Evolutionary conservation across 2,329 filamentous ascomycete species (phyloP), one percentile per base, ranked within the genome.

Genomic region (Diaporthe velutina): DNA sequence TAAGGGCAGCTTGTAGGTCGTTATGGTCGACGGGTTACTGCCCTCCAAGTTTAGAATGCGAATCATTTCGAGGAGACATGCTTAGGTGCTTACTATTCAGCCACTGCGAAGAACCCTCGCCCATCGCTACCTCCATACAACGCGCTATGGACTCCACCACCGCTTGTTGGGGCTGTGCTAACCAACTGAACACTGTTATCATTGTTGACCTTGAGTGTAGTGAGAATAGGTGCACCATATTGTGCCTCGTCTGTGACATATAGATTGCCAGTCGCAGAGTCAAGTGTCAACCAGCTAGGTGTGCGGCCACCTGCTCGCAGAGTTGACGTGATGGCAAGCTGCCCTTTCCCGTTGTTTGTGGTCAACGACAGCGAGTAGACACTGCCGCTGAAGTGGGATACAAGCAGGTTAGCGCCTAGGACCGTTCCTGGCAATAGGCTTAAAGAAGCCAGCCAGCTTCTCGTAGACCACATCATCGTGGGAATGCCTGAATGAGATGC

Each of bases 11-110:
- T 83, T 82, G 77, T 85, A 87, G 2, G 85, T 86, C 10, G 84
- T 84, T 61, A 88, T 80, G 42, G 83, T 85, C 1, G 85, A 86
- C 0, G 83, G 82, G 40, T 84, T 83, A 76, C 86, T 87, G n/a
- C 60, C 58, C 15, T 42, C 64, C 9, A 9, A 70, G 68, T 73
- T 81, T 57, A 38, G n/a, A 4, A 10, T 10, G 7, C 22, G 19
- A 35, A 2, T 17, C 22, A 2, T 25, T 9, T 8, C 0, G 7
- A 17, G 2, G 48, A 1, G 3, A 25, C 7, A 57, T 54, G 60
- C 13, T 45, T 3, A 22, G n/a, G 5, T 15, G 77, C 83, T 76
- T 81, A 87, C 86, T 87, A 88, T 78, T 86, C 82, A 3, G 85
- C 83, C 5, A 83, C 82, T 2, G 85, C 85, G 70, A 87, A 81